Evolutionary conservation across 2,329 filamentous ascomycete species (phyloP), one percentile per base, ranked within the genome.

Genomic region (Fusarium devonianum): DNA sequence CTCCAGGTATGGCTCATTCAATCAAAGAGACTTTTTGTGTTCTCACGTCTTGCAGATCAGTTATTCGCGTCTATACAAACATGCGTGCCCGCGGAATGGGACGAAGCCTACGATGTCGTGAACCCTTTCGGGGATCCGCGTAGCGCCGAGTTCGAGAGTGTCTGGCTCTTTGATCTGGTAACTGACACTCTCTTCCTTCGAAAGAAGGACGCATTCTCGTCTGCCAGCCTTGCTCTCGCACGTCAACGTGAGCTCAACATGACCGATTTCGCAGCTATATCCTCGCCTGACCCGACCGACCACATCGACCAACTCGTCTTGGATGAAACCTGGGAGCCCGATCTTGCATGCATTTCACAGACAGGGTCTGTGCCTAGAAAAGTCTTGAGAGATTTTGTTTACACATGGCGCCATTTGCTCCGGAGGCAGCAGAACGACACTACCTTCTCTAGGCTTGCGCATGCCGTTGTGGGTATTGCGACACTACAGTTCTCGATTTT

Each of bases 91-190:
- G 26, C 53, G 11, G 35, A n/a, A 28, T 59, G 57, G 57, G 19
- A 46, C 2, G 51, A 58, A 14, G 30, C 51, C 7, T 53, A 54
- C 39, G 61, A 63, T 41, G 30, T 56, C 29, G 53, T 61, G 17
- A 53, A 62, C 36, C 59, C 61, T 33, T 62, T 57, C 43, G 61
- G 59, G 9, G 59, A 62, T 52, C 36, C 26, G 13, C 59, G 57
- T 26, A 51, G 53, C 14, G 28, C 7, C 21, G 13, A 17, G 13
- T 52, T 63, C 16, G 14, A 61, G 25, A 63, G 57, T 35, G 51
- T 61, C 23, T 61, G 59, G 57, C 50, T 43, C 33, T 59, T 56
- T 33, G 51, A 64, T 22, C 35, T 63, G 12, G 33, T 38, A 16
- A 51, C 52, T 19, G 51, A 64, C 14, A 6, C 49, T 2, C 22